Conservation (phyloP, 371 early-diverging fungal species). For the Circinella umbellata region DNA sequence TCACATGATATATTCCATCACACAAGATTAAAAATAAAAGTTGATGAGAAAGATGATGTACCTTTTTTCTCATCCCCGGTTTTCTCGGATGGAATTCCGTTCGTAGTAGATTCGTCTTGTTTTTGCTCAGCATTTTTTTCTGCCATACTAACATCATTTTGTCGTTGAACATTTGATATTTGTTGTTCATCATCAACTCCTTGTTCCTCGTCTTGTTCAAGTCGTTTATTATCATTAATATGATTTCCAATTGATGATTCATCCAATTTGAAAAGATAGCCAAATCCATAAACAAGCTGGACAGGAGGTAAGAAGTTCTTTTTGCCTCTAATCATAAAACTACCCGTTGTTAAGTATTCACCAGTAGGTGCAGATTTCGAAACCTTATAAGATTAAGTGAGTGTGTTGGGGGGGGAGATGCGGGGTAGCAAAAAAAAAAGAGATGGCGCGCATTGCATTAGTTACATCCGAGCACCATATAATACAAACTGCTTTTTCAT, state of each 20-base stretch:
- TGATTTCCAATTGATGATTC: slow-evolving; percentile 77
- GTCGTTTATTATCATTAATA: slow-evolving; percentile 52
- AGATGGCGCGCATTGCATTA: background rate
- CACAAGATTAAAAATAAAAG: too few relatives aligned
- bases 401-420: too few relatives aligned
- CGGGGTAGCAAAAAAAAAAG: background rate
- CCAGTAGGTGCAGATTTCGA: slow-evolving; percentile 97
- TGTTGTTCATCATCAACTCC: background rate
- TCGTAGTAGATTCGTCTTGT: too few relatives aligned
- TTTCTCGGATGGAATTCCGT: too few relatives aligned
- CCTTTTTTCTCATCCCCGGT: background rate
- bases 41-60: too few relatives aligned
- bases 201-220: slow-evolving; percentile 21
- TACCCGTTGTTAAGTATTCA: slow-evolving; percentile 94
- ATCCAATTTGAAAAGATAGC: slow-evolving; percentile 90
- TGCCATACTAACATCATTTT: too few relatives aligned
- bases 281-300: slow-evolving; percentile 97
- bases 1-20: too few relatives aligned
- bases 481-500: background rate
- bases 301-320: slow-evolving; percentile 96
- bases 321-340: slow-evolving; percentile 98
- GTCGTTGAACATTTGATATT: background rate
- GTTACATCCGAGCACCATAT: slow-evolving; percentile 12
- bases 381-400: slow-evolving; percentile 43
- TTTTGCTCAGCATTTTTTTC: too few relatives aligned